Conservation (phyloP, 2,329 filamentous ascomycete species). For the Akanthomyces uredinophilus region DNA sequence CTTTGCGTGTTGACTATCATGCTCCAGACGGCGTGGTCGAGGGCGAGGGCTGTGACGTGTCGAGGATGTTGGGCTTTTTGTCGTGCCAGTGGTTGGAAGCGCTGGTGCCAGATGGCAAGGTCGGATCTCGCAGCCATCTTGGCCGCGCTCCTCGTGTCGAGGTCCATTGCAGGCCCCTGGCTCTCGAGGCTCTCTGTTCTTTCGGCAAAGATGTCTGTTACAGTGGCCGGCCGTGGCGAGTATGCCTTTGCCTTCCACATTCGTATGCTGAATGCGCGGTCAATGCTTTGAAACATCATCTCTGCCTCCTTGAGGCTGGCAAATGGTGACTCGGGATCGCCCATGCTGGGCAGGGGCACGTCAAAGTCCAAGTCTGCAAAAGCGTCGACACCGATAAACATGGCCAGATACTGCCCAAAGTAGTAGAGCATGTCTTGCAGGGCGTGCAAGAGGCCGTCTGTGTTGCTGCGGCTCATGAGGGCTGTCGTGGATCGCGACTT, state of each 20-base stretch:
- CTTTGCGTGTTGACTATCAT: not conserved
- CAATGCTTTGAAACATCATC: conserved; percentile 12
- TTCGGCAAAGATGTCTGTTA: not conserved
- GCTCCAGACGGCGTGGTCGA: not conserved
- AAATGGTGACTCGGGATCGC: conserved; percentile 9
- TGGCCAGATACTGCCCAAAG: conserved; percentile 17
- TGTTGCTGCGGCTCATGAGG: not conserved
- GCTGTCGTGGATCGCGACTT: not conserved
- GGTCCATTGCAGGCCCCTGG: not conserved
- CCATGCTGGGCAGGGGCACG: conserved; percentile 4
- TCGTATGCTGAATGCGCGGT: not conserved
- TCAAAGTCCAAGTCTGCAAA: conserved; percentile 17
- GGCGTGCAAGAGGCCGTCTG: not conserved
- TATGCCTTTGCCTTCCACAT: conserved; percentile 8
- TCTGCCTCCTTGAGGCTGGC: conserved; percentile 13
- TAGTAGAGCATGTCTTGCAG: conserved; percentile 17
- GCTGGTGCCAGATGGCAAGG: not conserved
- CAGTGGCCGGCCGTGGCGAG: not conserved
- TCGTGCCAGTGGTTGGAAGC: not conserved
- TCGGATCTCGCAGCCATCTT: not conserved
- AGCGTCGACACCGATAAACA: conserved; percentile 17
- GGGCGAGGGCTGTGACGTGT: not conserved
- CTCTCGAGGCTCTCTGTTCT: not conserved
- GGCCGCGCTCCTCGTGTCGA: not conserved
- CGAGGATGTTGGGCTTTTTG: not conserved